Evolutionary conservation across 768 basidiomycete genomes (phyloP), one percentile per base, ranked within the genome.

Genomic region (Dentipellis fragilis): DNA sequence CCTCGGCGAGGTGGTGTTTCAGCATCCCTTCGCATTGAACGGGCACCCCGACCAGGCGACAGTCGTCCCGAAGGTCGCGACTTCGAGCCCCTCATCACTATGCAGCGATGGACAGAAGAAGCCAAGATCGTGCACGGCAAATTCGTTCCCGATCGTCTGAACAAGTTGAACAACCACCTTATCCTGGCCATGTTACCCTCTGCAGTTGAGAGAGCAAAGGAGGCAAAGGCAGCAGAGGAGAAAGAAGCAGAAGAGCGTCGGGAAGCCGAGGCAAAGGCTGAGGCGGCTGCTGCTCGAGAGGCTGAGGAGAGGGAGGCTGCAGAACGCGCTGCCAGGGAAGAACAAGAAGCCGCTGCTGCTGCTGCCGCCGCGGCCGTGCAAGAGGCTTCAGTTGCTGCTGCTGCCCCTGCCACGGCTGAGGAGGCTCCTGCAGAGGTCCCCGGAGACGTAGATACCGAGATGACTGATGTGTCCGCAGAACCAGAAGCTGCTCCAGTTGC

Each of bases 41-140:
- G 83, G 53, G 62, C 69, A 14, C 67, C 76, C 10, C 73, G 76
- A 46, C 52, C 37, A 59, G 75, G 54, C 63, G 79, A 61, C 57
- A 69, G 49, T 7, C 63, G 69, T 7, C 39, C 70, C 6, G 80
- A 83, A 58, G 76, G 71, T 40, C 82, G 81, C 38, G 83, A 83
- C 47, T 84, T 92, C 50, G 84, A 88, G 35, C 91, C 93, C 1
- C 71, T 90, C 54, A 75, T 88, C 10, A 95, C 93, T 1, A 66
- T 85, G 34, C 88, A 91, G 63, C 80, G 94, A 56, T 97, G 94
- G 94, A 73, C 80, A 1, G 93, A 95, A 65, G 93, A 95, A 68
- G 83, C 81, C 58, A 89, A 87, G 64, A 83, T 89, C 35, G 71
- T 89, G 21, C 84, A 92, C 56, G 85, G 88, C 14, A 83, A 83